A percentile compares a stretch with the other conserved stretches of the same genome.
Evolutionary conservation across 768 basidiomycete species (phyloP).

Genomic region (Paxillus ammoniavirescens): DNA sequence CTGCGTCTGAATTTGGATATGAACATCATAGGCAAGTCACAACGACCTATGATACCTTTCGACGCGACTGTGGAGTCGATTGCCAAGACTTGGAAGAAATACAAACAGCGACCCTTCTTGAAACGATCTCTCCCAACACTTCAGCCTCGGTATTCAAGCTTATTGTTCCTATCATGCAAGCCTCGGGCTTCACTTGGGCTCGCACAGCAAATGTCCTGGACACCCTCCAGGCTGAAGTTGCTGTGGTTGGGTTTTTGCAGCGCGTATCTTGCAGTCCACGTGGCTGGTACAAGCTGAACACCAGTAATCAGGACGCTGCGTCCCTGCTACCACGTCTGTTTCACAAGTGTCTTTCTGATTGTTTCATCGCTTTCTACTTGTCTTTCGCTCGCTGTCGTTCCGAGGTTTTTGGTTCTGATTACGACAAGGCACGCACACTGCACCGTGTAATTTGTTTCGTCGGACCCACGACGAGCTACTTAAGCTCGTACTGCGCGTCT

Average conservation of each 20-base stretch:
- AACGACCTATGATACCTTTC: background rate
- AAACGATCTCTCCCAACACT: background rate
- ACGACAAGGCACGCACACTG: background rate
- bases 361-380: background rate
- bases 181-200: background rate
- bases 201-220: background rate
- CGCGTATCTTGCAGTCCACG: background rate
- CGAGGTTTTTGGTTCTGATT: background rate
- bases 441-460: background rate
- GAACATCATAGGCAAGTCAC: background rate
- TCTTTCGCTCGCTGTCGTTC: background rate
- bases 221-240: conserved; percentile 1
- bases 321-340: background rate
- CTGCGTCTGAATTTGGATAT: background rate
- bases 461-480: background rate
- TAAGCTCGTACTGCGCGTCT: conserved; percentile 2
- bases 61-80: background rate
- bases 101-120: background rate
- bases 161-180: background rate
- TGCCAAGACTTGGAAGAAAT: background rate
- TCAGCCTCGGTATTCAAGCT: background rate
- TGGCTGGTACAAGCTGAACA: conserved; percentile 4
- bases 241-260: background rate
- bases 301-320: background rate
- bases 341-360: background rate